Base-by-base conservation (phyloP, 768 basidiomycete genomes). In the Russula compacta region DNA sequence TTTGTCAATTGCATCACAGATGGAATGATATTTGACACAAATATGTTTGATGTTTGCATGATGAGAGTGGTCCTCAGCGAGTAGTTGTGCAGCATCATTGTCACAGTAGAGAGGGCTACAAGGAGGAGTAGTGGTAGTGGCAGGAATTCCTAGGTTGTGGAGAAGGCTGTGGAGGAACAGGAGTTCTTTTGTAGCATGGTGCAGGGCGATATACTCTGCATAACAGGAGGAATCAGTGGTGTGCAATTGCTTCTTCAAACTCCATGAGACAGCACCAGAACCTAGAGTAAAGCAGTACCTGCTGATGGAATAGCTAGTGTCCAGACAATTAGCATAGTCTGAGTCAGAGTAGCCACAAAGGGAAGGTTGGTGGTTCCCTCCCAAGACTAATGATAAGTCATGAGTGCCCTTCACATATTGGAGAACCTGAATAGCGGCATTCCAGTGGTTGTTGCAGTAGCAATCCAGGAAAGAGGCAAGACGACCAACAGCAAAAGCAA, bases 291-390 rank as follows among this genome's bases (percentile, higher is more conserved):
- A 50, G 15, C 5, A n/a, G 2, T 50, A 50, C 0, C 49, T 15
- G 2, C 17, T 6, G 17, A 8, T 6, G 4, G 49, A 50, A 0
- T n/a, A 6, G 5, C 46, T 50, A 0, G 33, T 50, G 3, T 17
- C 7, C 6, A 4, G 15, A 15, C 33, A 50, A 9, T 50, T 50
- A 6, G 49, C 33, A 10, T 33, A 50, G 15, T 50, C 33, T 0
- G 33, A 50, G 32, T 50, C 33, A 2, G 49, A 35, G 49, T 19
- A n/a, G 4, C 49, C 49, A 1, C 12, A 9, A 32, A 50, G 6
- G 6, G 1, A 2, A 3, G 17, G 3, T 0, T 0, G 14, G 6
- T n/a, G 1, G 0, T 6, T 17, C 11, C 49, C 12, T 2, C 49
- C 32, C 0, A 50, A 17, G 1, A 15, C 7, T 2, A 50, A 32